Evolutionary conservation across 2,329 filamentous ascomycete species (phyloP).

Genomic region (Didymella exigua): DNA sequence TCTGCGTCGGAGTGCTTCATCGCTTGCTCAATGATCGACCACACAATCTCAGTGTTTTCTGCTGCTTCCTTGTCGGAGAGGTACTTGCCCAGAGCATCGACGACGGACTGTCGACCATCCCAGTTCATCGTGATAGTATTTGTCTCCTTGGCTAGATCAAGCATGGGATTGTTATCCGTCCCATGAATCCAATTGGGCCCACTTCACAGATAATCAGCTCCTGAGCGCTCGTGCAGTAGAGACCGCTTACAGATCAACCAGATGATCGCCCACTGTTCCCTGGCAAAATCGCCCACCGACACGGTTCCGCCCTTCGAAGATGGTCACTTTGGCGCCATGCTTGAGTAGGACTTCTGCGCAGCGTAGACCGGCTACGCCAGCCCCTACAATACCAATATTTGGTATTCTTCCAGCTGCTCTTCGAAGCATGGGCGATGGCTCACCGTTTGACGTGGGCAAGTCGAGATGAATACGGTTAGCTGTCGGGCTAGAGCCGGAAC

Average conservation of each 20-base stretch:
- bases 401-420: constrained; percentile 49
- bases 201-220: constrained; percentile 42
- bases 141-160: constrained; percentile 68
- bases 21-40: constrained; percentile 70
- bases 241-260: constrained; percentile 61
- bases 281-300: constrained; percentile 68
- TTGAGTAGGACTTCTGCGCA: constrained; percentile 71
- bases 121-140: constrained; percentile 59
- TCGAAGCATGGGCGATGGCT: constrained; percentile 37
- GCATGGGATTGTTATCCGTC: constrained; percentile 71
- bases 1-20: constrained; percentile 69
- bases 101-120: constrained; percentile 61
- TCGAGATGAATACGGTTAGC: constrained; percentile 42
- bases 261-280: constrained; percentile 53
- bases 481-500: constrained; percentile 6
- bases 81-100: constrained; percentile 61
- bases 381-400: constrained; percentile 71
- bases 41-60: constrained; percentile 60
- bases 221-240: background rate
- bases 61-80: constrained; percentile 52
- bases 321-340: constrained; percentile 69
- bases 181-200: constrained; percentile 85
- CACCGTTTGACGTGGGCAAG: constrained; percentile 33
- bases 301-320: constrained; percentile 71
- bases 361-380: constrained; percentile 72